These are phyloP conservation scores for Forsythia suspensa DNA, from an alignment of 257 asterid genomes.

Conservation along the genomic window DNA sequence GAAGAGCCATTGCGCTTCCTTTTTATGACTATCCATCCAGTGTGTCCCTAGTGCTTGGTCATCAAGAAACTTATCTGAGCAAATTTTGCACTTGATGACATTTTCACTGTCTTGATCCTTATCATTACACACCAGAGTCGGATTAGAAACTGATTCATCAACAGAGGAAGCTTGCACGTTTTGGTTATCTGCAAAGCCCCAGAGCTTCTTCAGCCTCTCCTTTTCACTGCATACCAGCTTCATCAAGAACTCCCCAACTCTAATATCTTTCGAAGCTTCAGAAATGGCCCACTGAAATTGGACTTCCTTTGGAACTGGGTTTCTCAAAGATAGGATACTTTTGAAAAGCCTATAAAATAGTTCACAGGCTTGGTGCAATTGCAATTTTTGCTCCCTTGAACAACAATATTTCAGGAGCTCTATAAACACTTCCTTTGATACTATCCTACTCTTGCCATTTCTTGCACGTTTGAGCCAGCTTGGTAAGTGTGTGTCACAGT, in stretches of 20 bases:
- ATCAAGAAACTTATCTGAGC: conserved; percentile 58
- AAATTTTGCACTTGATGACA: conserved; percentile 73
- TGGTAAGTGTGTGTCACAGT: conserved; percentile 94
- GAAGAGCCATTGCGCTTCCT: conserved; percentile 94
- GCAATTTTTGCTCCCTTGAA: conserved; percentile 70
- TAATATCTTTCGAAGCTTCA: conserved; percentile 79
- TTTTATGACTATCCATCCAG: conserved; percentile 83
- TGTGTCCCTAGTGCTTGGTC: conserved; percentile 78
- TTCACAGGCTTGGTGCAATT: conserved; percentile 90
- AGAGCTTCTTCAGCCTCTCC: conserved; percentile 65
- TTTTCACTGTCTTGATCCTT: conserved; percentile 39
- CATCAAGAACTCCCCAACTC: conserved; percentile 58
- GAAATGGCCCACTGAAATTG: conserved; percentile 94
- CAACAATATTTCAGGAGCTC: conserved; percentile 72
- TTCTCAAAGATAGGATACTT: conserved; percentile 75
- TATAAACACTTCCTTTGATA: conserved; percentile 90
- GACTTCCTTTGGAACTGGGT: conserved; percentile 87
- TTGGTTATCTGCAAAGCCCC: conserved; percentile 63
- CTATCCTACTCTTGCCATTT: conserved; percentile 89
- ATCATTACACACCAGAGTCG: conserved; percentile 32
- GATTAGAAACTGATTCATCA: conserved; percentile 43
- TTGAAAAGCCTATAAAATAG: conserved; percentile 86
- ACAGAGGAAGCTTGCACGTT: conserved; percentile 40
- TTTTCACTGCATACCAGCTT: conserved; percentile 73
- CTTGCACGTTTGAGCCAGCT: conserved; percentile 99